A percentile compares a stretch with the other conserved stretches of the same genome.
Evolutionary conservation across 2,329 filamentous ascomycete genomes (phyloP).

Genomic region (Ambrosiella beaveri): DNA sequence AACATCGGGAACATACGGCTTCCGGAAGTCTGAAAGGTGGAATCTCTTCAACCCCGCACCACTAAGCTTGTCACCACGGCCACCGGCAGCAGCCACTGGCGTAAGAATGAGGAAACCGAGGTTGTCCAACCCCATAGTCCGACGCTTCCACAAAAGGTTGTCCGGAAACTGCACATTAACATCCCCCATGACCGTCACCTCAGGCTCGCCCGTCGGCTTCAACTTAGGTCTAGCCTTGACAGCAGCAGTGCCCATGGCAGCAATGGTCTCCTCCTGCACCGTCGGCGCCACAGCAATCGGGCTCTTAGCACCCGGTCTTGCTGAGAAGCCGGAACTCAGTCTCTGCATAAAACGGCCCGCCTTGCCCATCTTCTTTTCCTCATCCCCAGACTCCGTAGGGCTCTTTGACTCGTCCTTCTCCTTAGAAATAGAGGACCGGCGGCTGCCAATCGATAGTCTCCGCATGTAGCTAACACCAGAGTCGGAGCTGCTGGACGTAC

Average conservation of each 20-base stretch:
- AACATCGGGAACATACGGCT: slow-evolving; percentile 68
- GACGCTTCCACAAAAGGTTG: slow-evolving; percentile 87
- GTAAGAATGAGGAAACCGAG: slow-evolving; percentile 71
- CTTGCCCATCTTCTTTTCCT: slow-evolving; percentile 33
- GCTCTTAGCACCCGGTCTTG: slow-evolving; percentile 25
- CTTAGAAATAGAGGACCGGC: slow-evolving; percentile 33
- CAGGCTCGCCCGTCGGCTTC: slow-evolving; percentile 18
- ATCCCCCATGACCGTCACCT: slow-evolving; percentile 60
- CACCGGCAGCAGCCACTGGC: slow-evolving; percentile 29
- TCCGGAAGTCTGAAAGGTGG: slow-evolving; percentile 68
- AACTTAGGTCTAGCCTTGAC: slow-evolving; percentile 14
- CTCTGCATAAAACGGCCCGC: slow-evolving; percentile 41
- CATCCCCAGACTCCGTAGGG: slow-evolving; percentile 19
- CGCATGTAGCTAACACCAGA: slow-evolving; percentile 24
- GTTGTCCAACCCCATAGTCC: slow-evolving; percentile 71
- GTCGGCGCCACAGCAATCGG: slow-evolving; percentile 31
- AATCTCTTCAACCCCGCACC: slow-evolving; percentile 50
- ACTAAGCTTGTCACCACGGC: slow-evolving; percentile 37
- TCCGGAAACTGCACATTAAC: slow-evolving; percentile 97
- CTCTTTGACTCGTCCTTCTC: slow-evolving; percentile 24
- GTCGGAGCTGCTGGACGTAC: slow-evolving; percentile 22
- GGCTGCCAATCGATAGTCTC: slow-evolving; percentile 49
- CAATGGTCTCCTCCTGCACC: slow-evolving; percentile 29
- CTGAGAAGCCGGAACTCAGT: slow-evolving; percentile 34
- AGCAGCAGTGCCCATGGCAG: slow-evolving; percentile 17